Evolutionary conservation across 331 rosid species (phyloP).

Genomic region (Cydonia oblonga): DNA sequence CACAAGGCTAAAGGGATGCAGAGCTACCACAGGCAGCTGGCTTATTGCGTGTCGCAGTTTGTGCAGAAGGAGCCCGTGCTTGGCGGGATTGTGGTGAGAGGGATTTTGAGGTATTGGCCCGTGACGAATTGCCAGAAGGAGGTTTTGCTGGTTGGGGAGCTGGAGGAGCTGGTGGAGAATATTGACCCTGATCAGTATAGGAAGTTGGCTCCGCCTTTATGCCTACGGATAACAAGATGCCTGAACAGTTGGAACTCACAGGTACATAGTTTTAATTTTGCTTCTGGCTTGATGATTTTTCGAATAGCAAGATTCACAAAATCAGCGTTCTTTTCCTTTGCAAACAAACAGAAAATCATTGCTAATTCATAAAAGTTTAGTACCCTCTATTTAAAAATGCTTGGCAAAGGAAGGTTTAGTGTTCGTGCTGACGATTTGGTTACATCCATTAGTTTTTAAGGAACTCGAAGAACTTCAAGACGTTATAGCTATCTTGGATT

Average conservation of each 20-base stretch:
- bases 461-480: not conserved
- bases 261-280: constrained; percentile 25
- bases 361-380: not conserved
- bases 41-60: constrained; percentile 74
- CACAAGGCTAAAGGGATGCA: constrained; percentile 71
- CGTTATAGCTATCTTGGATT: not conserved
- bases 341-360: not conserved
- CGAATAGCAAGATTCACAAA: not conserved
- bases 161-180: constrained; percentile 75
- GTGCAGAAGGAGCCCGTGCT: constrained; percentile 84
- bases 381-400: not conserved
- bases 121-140: constrained; percentile 69
- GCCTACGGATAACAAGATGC: constrained; percentile 57
- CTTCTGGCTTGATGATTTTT: not conserved
- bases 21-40: constrained; percentile 55
- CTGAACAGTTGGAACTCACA: constrained; percentile 71
- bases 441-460: not conserved
- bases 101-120: constrained; percentile 78
- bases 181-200: constrained; percentile 62
- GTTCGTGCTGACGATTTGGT: not conserved
- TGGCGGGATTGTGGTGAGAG: constrained; percentile 68
- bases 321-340: not conserved
- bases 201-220: constrained; percentile 60
- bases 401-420: not conserved
- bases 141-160: constrained; percentile 55